These are phyloP conservation scores for Mycena kentingensis DNA, from an alignment of 768 basidiomycete species.

Conservation along the genomic window DNA sequence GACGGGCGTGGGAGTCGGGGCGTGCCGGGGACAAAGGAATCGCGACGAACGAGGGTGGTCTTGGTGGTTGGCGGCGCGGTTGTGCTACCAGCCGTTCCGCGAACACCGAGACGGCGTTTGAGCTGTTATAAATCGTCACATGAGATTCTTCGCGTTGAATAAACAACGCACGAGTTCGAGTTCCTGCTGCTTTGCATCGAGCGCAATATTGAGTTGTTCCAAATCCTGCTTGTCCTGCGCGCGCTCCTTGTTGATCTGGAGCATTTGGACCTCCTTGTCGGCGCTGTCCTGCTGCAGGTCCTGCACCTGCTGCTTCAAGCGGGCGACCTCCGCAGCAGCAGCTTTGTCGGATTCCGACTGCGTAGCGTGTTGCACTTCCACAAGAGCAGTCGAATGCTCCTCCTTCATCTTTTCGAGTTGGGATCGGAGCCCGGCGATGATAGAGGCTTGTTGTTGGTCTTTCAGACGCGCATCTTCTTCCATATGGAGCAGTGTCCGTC, in stretches of 20 bases:
- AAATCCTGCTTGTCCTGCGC: constrained; percentile 75
- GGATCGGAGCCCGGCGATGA: constrained; percentile 54
- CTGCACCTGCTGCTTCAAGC: constrained; percentile 61
- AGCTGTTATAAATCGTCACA: constrained; percentile 40
- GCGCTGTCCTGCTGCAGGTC: constrained; percentile 79
- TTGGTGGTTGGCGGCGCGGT: constrained; percentile 53
- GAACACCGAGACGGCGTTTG: constrained; percentile 64
- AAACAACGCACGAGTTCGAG: constrained; percentile 71
- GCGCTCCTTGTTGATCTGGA: constrained; percentile 67
- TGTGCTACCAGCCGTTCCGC: constrained; percentile 55
- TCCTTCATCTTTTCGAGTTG: constrained; percentile 55
- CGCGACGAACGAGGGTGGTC: constrained; percentile 45
- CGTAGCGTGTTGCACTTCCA: constrained; percentile 47
- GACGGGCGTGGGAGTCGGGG: constrained; percentile 58
- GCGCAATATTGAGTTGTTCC: constrained; percentile 79
- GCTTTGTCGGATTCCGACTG: constrained; percentile 46
- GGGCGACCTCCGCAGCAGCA: constrained; percentile 56
- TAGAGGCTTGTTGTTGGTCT: constrained; percentile 53
- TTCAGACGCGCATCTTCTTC: constrained; percentile 53
- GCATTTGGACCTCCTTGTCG: constrained; percentile 76
- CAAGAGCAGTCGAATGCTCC: constrained; percentile 51
- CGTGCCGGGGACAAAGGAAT: constrained; percentile 56
- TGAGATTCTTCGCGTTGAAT: background rate
- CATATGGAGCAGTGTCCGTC: constrained; percentile 46
- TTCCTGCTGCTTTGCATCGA: constrained; percentile 94